Percentiles rank a stretch among this genome's conserved stretches.
Evolutionary conservation across 495 filamentous ascomycete species (phyloP).

Genomic region (Halenospora varia): DNA sequence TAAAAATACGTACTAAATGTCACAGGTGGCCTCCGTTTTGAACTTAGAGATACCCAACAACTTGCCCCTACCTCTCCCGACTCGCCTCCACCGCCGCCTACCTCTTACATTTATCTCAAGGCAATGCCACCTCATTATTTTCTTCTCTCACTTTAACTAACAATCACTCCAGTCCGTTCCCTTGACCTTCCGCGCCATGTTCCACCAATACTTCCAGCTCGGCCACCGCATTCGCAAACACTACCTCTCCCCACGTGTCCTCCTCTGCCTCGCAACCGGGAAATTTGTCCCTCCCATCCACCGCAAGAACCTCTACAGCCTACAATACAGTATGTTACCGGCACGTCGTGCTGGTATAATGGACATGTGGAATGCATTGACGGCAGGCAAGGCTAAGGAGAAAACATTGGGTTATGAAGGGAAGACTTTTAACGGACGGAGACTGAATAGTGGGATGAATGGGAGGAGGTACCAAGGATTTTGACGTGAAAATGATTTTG

Average conservation of each 20-base stretch:
- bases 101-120: constrained; percentile 78
- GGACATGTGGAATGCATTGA: constrained; percentile 82
- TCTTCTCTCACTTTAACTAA: background rate
- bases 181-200: constrained; percentile 85
- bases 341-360: constrained; percentile 70
- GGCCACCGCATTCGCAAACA: constrained; percentile 89
- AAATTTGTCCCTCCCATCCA: constrained; percentile 89
- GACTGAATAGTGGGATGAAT: constrained; percentile 5
- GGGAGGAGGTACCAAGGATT: constrained; percentile 9
- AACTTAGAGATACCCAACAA: constrained; percentile 70
- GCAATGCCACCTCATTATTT: constrained; percentile 35
- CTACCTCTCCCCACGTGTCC: constrained; percentile 83
- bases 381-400: constrained; percentile 32
- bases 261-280: constrained; percentile 83
- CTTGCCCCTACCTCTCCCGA: constrained; percentile 24
- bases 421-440: background rate
- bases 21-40: constrained; percentile 82
- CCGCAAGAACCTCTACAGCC: constrained; percentile 87
- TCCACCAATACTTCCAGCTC: constrained; percentile 95
- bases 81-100: constrained; percentile 34
- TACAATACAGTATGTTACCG: constrained; percentile 98
- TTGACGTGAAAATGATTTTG: background rate
- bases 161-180: constrained; percentile 67
- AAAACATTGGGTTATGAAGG: constrained; percentile 2
- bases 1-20: background rate